Conservation (phyloP, 805 yeast species). For the Candida easanensis region DNA sequence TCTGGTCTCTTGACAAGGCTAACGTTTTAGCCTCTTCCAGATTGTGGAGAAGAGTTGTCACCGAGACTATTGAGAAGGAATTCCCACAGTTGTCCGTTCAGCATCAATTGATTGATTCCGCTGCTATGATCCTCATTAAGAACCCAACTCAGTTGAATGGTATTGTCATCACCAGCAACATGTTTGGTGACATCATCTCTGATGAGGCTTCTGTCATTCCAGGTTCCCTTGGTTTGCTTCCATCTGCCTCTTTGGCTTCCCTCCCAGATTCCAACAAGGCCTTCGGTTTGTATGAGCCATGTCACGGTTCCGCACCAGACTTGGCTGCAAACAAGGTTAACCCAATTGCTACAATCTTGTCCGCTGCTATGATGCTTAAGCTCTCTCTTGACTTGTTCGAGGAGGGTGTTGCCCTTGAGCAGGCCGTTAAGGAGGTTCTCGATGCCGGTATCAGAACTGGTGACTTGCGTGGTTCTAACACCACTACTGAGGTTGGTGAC, state of each 20-base stretch:
- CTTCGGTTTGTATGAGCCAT: constrained; percentile 96
- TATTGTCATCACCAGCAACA: constrained; percentile 86
- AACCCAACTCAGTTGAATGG: constrained; percentile 91
- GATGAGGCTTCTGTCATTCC: constrained; percentile 99
- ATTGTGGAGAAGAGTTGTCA: constrained; percentile 93
- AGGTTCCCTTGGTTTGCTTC: constrained; percentile 93
- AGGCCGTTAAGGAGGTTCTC: constrained; percentile 79
- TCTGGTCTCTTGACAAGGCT: constrained; percentile 97
- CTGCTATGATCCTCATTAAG: constrained; percentile 96
- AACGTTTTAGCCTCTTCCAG: constrained; percentile 95
- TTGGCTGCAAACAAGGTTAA: constrained; percentile 83
- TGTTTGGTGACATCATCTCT: constrained; percentile 97
- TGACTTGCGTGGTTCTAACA: constrained; percentile 80
- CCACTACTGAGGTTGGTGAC: constrained; percentile 91
- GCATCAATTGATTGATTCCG: constrained; percentile 97
- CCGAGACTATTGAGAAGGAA: constrained; percentile 77
- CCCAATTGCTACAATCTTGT: constrained; percentile 92
- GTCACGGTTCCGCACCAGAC: constrained; percentile 99
- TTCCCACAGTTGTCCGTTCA: constrained; percentile 86
- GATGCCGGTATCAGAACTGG: constrained; percentile 88
- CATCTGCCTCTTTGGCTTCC: constrained; percentile 94
- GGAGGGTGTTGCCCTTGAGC: constrained; percentile 86
- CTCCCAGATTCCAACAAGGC: constrained; percentile 93
- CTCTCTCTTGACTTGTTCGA: constrained; percentile 77
- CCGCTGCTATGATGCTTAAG: constrained; percentile 97